Evolutionary conservation across 2,329 filamentous ascomycete genomes (phyloP).

Genomic region (Exophiala alcalophila): DNA sequence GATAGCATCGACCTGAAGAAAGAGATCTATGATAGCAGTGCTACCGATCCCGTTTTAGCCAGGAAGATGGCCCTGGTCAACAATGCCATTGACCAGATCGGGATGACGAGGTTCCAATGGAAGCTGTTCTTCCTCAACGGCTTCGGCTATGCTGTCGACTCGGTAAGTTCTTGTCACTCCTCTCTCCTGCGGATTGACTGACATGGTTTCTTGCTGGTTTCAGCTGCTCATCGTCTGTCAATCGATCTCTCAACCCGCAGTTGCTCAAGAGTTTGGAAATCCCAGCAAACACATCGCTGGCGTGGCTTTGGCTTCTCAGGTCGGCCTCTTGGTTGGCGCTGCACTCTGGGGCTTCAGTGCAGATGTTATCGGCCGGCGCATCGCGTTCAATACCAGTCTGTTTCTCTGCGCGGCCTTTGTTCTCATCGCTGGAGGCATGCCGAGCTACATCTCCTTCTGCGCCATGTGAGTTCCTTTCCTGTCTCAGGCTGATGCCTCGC

Average conservation of each 20-base stretch:
- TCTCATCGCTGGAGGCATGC: slow-evolving; percentile 63
- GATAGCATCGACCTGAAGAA: slow-evolving; percentile 20
- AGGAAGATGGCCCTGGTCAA: slow-evolving; percentile 41
- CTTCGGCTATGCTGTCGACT: slow-evolving; percentile 50
- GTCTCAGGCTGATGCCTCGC: not conserved
- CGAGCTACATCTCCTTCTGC: slow-evolving; percentile 47
- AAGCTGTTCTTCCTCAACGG: slow-evolving; percentile 62
- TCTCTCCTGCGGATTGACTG: not conserved
- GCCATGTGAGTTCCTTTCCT: slow-evolving; percentile 12
- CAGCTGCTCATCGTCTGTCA: slow-evolving; percentile 37
- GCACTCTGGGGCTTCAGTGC: slow-evolving; percentile 67
- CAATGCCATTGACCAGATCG: slow-evolving; percentile 54
- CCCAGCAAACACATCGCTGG: slow-evolving; percentile 31
- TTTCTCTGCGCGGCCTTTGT: slow-evolving; percentile 61
- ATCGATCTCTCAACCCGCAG: slow-evolving; percentile 31
- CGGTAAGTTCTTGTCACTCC: slow-evolving; percentile 31
- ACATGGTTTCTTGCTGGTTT: slow-evolving; percentile 29
- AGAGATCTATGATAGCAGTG: slow-evolving; percentile 21
- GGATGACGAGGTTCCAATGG: slow-evolving; percentile 58
- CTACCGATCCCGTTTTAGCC: slow-evolving; percentile 37
- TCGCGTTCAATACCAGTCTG: slow-evolving; percentile 66
- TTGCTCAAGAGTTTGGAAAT: slow-evolving; percentile 24
- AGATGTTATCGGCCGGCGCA: slow-evolving; percentile 65
- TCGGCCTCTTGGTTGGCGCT: slow-evolving; percentile 43
- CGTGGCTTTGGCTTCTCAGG: slow-evolving; percentile 40